Conservation (phyloP, 2,329 filamentous ascomycete genomes). For the Venturia aucupariae region DNA sequence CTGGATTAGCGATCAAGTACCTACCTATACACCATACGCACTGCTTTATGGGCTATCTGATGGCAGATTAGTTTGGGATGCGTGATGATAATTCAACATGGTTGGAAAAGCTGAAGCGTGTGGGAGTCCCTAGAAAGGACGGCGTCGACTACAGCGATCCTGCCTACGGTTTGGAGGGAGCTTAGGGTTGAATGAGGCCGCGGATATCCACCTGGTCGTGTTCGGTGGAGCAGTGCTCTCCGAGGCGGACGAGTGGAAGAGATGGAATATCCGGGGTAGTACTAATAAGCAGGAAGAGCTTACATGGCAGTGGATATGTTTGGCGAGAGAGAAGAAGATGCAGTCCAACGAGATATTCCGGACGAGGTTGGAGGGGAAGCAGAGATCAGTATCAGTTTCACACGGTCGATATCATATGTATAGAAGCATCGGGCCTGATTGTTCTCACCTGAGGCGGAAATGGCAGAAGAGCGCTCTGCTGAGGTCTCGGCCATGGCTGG, state of each 20-base stretch:
- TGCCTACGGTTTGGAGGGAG: background rate
- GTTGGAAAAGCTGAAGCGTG: background rate
- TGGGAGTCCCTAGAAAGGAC: too few species aligned
- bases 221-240: background rate
- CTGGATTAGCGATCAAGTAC: background rate
- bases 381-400: background rate
- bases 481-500: background rate
- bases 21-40: too few species aligned
- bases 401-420: background rate
- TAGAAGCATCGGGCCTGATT: too few species aligned
- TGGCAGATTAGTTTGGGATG: background rate
- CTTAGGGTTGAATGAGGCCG: background rate
- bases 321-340: background rate
- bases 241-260: conserved; percentile 14
- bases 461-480: too few species aligned
- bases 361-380: background rate
- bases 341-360: too few species aligned
- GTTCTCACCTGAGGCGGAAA: background rate
- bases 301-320: background rate
- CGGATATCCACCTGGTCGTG: background rate
- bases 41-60: background rate
- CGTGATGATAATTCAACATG: background rate
- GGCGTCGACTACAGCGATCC: background rate
- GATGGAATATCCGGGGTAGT: conserved; percentile 2
- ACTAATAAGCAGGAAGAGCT: background rate